Percentiles rank a stretch among this genome's conserved stretches.
These are phyloP conservation scores for Colletotrichum costaricense DNA, from an alignment of 2,329 filamentous ascomycete species.

Conservation along the genomic window DNA sequence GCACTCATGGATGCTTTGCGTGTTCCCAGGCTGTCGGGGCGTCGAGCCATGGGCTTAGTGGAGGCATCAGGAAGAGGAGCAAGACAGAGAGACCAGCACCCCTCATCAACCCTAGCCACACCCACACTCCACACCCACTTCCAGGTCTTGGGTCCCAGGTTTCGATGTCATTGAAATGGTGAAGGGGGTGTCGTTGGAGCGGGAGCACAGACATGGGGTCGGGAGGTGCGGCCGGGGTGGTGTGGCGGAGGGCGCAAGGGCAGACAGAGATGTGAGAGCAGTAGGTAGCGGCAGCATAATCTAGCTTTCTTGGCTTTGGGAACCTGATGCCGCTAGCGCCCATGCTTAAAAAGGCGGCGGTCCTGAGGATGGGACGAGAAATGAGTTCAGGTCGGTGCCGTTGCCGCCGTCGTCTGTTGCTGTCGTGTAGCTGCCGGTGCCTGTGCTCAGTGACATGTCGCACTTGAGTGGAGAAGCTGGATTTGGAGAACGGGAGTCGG, in stretches of 20 bases:
- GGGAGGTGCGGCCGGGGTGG: conserved; percentile 14
- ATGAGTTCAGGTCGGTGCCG: conserved; percentile 23
- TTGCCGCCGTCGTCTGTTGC: conserved; percentile 7
- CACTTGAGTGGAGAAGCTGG: conserved; percentile 13
- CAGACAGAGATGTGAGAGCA: neutral
- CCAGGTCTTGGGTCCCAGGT: conserved; percentile 1
- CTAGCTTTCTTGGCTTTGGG: conserved; percentile 33
- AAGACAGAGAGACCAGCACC: conserved; percentile 11
- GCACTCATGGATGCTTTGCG: conserved; percentile 19
- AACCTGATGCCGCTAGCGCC: conserved; percentile 32
- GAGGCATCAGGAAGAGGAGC: neutral
- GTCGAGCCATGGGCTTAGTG: conserved; percentile 24
- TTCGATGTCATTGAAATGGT: neutral
- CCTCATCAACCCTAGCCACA: conserved; percentile 11
- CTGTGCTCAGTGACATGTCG: conserved; percentile 23
- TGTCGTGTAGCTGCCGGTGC: neutral
- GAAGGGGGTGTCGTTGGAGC: conserved; percentile 20
- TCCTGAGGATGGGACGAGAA: conserved; percentile 34
- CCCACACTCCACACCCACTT: conserved; percentile 20
- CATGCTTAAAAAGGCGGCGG: conserved; percentile 27
- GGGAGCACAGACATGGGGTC: conserved; percentile 29
- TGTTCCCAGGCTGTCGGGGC: conserved; percentile 33
- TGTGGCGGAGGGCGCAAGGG: neutral
- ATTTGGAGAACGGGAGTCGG: conserved; percentile 19
- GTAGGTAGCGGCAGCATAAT: conserved; percentile 13